Evolutionary conservation across 345 rosid genomes (phyloP).

Genomic region (Eucalyptus cladocalyx): DNA sequence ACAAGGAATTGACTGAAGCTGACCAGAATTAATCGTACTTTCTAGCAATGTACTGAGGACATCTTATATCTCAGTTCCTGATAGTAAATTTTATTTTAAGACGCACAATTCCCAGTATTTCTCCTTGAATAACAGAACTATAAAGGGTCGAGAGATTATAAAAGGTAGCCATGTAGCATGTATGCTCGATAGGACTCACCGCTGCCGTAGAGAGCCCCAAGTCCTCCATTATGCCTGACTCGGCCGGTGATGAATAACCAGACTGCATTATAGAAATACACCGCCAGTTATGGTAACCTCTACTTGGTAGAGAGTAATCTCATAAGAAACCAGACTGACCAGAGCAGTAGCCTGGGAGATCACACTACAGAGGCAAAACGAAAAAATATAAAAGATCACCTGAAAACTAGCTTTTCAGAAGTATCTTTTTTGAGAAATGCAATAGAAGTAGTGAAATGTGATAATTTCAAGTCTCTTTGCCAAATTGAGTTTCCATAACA

Average conservation of each 20-base stretch:
- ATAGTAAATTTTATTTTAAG: background rate
- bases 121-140: background rate
- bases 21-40: background rate
- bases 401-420: background rate
- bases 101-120: background rate
- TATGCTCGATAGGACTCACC: conserved; percentile 6
- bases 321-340: background rate
- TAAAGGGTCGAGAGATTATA: background rate
- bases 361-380: background rate
- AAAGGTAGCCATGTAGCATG: background rate
- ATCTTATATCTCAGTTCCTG: background rate
- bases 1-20: background rate
- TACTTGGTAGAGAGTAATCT: background rate
- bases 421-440: background rate
- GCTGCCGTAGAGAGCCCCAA: conserved; percentile 51
- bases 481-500: background rate
- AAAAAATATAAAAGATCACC: background rate
- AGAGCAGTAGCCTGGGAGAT: background rate
- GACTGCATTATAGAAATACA: conserved; percentile 5
- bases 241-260: conserved; percentile 55
- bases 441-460: background rate
- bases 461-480: background rate
- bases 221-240: conserved; percentile 45
- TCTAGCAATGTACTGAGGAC: background rate
- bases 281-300: background rate